Base-by-base conservation (phyloP, 306 rosid species). In the Fagus crenata region DNA sequence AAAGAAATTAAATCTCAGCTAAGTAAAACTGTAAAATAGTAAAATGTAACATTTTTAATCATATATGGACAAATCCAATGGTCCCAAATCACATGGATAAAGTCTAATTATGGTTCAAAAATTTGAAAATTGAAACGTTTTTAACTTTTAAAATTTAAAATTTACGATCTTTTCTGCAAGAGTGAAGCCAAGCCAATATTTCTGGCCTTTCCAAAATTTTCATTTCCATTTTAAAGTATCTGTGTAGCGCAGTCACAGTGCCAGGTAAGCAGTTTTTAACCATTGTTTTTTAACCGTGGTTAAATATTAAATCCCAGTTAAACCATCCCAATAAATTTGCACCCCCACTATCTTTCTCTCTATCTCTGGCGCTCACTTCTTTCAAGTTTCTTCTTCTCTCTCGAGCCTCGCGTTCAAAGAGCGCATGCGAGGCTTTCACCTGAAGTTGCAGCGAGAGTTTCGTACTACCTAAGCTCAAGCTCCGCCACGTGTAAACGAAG, bases 301-400 rank as follows among this genome's bases (percentile, higher is more conserved):
- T 64, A 69, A 73, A 49, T 75, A 33, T 14, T 53, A 65, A 64
- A 35, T 13, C 46, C 17, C 69, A 55, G 71, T 53, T 71, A 75
- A 75, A 77, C 80, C 67, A 68, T 76, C 82, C 60, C 75, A 53
- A 80, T 91, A 89, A 81, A 88, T 82, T 69, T 33, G 53, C 81
- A 18, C 22, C 42, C 69, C 11, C 13, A 22, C 28, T 22, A 22
- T 22, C 22, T 75, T 32, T 42, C 73, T 18, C 75, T 4, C 40
- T 28, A 69, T 54, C 75, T 51, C 88, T 83, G 82, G 87, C 97
- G 97, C 97, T 87, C 85, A 61, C 87, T 88, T 6, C 75, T 80
- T 92, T 90, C 92, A 92, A 90, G 56, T 88, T 84, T 43, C 0
- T 11, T 37, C 7, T 15, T 67, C 61, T 60, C 76, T 53, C 86